phyloP scores from a whole-genome alignment of 2,329 filamentous ascomycete species.

The Aspergillaceae sp. region DNA sequence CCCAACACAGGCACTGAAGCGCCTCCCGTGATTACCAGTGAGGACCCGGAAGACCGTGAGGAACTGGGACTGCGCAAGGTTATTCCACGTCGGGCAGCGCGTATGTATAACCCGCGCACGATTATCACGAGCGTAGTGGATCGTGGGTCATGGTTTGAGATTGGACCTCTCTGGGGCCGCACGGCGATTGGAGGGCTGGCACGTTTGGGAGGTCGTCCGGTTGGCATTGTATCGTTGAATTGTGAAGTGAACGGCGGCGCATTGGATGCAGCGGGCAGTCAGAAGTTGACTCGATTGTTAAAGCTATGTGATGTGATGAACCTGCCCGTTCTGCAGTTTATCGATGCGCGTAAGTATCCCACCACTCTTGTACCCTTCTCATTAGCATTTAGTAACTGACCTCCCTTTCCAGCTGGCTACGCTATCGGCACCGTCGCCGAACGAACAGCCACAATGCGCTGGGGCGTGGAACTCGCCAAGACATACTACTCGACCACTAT shows the following conservation, averaged over 20 bases:
- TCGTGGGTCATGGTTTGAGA: conserved; percentile 52
- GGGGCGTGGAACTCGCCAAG: conserved; percentile 53
- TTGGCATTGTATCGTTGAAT: conserved; percentile 53
- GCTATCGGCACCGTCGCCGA: conserved; percentile 57
- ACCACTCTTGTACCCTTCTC: neutral
- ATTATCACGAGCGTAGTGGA: conserved; percentile 54
- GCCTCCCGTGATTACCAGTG: conserved; percentile 41
- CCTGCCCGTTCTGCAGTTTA: conserved; percentile 54
- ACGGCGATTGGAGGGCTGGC: conserved; percentile 55
- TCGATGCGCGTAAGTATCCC: conserved; percentile 46
- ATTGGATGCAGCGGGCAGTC: conserved; percentile 51
- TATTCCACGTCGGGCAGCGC: conserved; percentile 48
- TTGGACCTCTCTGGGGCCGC: conserved; percentile 54
- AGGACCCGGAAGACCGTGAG: conserved; percentile 44
- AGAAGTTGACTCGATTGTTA: conserved; percentile 52
- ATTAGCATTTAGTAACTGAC: conserved; percentile 3
- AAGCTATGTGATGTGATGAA: conserved; percentile 61
- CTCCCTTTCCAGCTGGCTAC: conserved; percentile 41
- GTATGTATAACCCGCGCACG: conserved; percentile 53
- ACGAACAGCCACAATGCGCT: conserved; percentile 55
- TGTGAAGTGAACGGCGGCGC: conserved; percentile 55
- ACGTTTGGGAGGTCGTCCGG: conserved; percentile 47
- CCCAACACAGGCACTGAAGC: conserved; percentile 50
- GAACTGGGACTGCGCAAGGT: conserved; percentile 46
- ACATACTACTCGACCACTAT: conserved; percentile 56